Percentiles rank a stretch among this genome's conserved stretches.
Conservation (phyloP, 805 yeast species). For the Pichia insulana region DNA sequence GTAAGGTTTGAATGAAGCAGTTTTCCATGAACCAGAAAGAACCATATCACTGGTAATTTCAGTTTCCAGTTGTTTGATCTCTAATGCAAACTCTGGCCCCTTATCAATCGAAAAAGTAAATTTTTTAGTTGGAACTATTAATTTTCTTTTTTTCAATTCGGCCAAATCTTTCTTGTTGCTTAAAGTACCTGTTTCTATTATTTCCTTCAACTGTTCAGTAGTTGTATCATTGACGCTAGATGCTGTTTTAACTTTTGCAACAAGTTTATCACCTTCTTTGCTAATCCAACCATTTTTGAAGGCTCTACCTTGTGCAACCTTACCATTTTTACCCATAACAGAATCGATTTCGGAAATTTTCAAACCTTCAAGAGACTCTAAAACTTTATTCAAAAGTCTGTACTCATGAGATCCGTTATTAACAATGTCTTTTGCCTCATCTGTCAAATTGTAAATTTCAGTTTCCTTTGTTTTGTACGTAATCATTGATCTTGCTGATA, state of each 20-base stretch:
- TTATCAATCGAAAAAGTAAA: conserved; percentile 70
- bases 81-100: conserved; percentile 77
- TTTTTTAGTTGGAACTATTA: conserved; percentile 59
- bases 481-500: conserved; percentile 78
- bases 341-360: conserved; percentile 68
- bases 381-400: conserved; percentile 66
- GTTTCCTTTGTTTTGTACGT: conserved; percentile 62
- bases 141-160: conserved; percentile 92
- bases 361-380: conserved; percentile 67
- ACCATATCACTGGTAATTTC: conserved; percentile 95
- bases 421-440: conserved; percentile 76
- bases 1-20: conserved; percentile 83
- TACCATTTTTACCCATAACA: conserved; percentile 75
- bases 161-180: conserved; percentile 52
- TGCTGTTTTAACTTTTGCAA: conserved; percentile 44
- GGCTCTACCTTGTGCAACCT: conserved; percentile 93
- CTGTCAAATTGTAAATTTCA: conserved; percentile 66
- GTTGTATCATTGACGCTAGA: conserved; percentile 57
- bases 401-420: conserved; percentile 84
- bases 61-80: conserved; percentile 76
- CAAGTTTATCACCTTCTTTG: conserved; percentile 76
- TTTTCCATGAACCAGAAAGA: conserved; percentile 70
- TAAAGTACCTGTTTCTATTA: conserved; percentile 48
- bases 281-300: conserved; percentile 95
- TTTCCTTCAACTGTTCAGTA: conserved; percentile 50